A percentile compares a stretch with the other conserved stretches of the same genome.
These are phyloP conservation scores for Colletotrichum siamense DNA, from an alignment of 2,329 filamentous ascomycete genomes.

Conservation along the genomic window DNA sequence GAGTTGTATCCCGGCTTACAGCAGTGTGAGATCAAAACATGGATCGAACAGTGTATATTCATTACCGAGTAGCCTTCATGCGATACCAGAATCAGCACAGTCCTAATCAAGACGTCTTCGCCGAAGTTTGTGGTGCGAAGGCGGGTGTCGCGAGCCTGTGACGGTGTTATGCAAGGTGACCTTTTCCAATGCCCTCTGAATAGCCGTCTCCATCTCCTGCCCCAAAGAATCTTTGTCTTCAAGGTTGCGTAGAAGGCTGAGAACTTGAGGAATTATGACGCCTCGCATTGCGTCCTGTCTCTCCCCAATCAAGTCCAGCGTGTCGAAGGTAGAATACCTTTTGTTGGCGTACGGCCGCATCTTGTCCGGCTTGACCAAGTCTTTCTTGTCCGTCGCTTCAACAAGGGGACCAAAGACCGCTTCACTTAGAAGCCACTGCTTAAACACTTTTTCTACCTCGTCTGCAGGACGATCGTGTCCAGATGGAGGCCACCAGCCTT, in stretches of 20 bases:
- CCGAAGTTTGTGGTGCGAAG: background rate
- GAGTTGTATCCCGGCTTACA: background rate
- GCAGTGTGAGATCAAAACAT: background rate
- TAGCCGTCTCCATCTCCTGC: background rate
- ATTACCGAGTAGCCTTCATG: background rate
- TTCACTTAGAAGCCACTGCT: background rate
- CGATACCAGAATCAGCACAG: background rate
- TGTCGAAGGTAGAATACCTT: background rate
- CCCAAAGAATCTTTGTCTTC: background rate
- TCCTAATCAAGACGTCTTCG: background rate
- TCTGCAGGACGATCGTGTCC: rapidly evolving
- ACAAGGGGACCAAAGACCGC: background rate
- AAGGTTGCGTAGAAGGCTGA: background rate
- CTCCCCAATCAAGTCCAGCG: background rate
- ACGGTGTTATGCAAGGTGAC: background rate
- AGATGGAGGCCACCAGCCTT: background rate
- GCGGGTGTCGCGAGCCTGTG: background rate
- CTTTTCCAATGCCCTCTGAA: background rate
- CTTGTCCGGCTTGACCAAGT: background rate
- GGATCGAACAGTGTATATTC: rapidly evolving
- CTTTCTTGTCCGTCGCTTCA: background rate
- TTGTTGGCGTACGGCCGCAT: background rate
- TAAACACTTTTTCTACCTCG: background rate
- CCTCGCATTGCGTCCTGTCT: background rate
- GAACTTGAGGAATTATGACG: background rate